Evolutionary conservation across 192 early-diverging fungal genomes (phyloP).

Genomic region (Umbelopsis ramanniana): DNA sequence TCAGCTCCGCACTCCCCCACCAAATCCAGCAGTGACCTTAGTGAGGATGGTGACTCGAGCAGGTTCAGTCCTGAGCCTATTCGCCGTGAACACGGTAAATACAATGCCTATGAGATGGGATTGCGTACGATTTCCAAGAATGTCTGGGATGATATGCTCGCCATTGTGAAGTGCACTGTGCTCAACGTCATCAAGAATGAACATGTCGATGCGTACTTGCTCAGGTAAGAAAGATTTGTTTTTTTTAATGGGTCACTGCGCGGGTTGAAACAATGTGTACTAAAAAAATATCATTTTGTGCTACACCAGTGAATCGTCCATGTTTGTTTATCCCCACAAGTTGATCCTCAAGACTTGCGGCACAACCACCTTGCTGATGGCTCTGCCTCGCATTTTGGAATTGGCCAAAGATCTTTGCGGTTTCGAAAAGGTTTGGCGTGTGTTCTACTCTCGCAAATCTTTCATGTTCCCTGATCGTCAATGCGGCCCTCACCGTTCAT

Average conservation of each 20-base stretch:
- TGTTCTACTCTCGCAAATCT: conserved; percentile 96
- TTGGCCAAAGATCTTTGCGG: conserved; percentile 73
- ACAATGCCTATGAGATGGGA: conserved; percentile 53
- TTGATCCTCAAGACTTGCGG: conserved; percentile 98
- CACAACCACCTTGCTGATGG: conserved; percentile 90
- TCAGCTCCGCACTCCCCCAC: conserved; percentile 22
- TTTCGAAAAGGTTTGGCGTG: conserved; percentile 70
- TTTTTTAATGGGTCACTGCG: neutral
- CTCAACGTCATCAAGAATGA: conserved; percentile 85
- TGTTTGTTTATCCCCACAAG: conserved; percentile 97
- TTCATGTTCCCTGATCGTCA: conserved; percentile 97
- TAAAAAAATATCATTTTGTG: neutral
- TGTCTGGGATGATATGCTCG: conserved; percentile 93
- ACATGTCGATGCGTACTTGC: conserved; percentile 87
- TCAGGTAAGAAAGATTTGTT: conserved; percentile 58
- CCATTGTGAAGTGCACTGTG: conserved; percentile 92
- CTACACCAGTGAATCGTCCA: conserved; percentile 81
- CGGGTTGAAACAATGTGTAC: neutral
- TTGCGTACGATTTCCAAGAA: conserved; percentile 74
- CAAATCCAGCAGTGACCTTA: conserved; percentile 9
- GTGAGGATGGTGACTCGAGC: conserved; percentile 10
- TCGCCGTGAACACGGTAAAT: conserved; percentile 37
- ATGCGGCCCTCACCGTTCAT: conserved; percentile 83
- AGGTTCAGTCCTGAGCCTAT: conserved; percentile 21
- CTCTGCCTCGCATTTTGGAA: conserved; percentile 84